phyloP scores from a whole-genome alignment of 495 filamentous ascomycete genomes.

The Symbiotaphrina buchneri region DNA sequence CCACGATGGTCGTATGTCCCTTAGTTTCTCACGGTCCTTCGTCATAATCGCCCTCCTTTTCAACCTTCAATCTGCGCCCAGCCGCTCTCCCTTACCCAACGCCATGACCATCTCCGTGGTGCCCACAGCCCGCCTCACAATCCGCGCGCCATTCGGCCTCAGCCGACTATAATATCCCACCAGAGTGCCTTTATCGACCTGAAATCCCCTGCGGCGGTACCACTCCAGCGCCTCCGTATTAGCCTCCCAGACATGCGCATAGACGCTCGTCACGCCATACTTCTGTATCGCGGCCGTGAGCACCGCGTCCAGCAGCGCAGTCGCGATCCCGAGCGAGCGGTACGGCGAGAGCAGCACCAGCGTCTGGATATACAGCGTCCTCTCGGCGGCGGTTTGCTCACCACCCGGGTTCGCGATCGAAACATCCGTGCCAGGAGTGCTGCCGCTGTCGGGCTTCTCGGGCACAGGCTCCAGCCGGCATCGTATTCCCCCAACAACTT shows the following conservation, averaged over 20 bases:
- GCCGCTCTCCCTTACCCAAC: no score
- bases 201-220: slow-evolving; percentile 71
- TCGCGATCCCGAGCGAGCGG: slow-evolving; percentile 55
- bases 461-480: slow-evolving; percentile 39
- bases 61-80: no score
- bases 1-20: no score
- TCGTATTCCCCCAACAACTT: slow-evolving; percentile 63
- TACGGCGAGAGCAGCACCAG: slow-evolving; percentile 67
- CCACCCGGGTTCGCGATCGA: no score
- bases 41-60: no score
- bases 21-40: no score
- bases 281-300: slow-evolving; percentile 17
- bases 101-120: no score
- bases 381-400: slow-evolving; percentile 12
- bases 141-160: slow-evolving; percentile 55
- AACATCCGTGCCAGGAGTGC: no score
- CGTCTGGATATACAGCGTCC: slow-evolving; percentile 63
- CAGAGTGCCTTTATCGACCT: slow-evolving; percentile 27
- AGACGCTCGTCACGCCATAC: slow-evolving; percentile 32
- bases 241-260: slow-evolving; percentile 87
- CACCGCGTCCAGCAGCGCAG: slow-evolving; percentile 41
- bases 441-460: slow-evolving; percentile 1
- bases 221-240: slow-evolving; percentile 72
- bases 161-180: slow-evolving; percentile 71
- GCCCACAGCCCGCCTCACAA: no score